Percentiles rank a stretch among this genome's conserved stretches.
phyloP scores from a whole-genome alignment of 768 basidiomycete genomes.

The Boletus rex-veris region DNA sequence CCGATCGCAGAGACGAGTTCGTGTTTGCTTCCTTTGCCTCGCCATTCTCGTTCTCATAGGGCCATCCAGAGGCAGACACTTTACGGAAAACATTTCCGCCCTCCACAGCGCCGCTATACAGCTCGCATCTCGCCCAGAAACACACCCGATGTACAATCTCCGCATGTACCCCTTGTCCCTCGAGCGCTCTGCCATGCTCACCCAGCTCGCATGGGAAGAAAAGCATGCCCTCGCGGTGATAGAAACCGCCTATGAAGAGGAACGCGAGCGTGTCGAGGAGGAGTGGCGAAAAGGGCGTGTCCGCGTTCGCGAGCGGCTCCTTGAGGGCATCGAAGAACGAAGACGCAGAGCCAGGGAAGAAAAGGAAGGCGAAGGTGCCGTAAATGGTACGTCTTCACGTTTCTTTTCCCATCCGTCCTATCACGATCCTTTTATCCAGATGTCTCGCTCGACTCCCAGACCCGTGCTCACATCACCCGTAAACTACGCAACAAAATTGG shows the following conservation, averaged over 20 bases:
- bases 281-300: slow-evolving; percentile 78
- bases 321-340: slow-evolving; percentile 84
- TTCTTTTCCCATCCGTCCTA: not conserved
- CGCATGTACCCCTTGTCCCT: slow-evolving; percentile 70
- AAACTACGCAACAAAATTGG: slow-evolving; percentile 81
- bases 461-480: slow-evolving; percentile 75
- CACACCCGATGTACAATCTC: slow-evolving; percentile 60
- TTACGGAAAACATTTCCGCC: slow-evolving; percentile 57
- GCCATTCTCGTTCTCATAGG: slow-evolving; percentile 11
- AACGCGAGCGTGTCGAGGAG: slow-evolving; percentile 74
- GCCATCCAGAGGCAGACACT: slow-evolving; percentile 51
- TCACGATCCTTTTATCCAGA: slow-evolving; percentile 42
- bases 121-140: slow-evolving; percentile 67
- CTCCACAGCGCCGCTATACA: slow-evolving; percentile 59
- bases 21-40: slow-evolving; percentile 21
- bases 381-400: slow-evolving; percentile 47
- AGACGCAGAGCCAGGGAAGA: slow-evolving; percentile 77
- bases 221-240: slow-evolving; percentile 63
- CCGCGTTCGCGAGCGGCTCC: slow-evolving; percentile 67
- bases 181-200: slow-evolving; percentile 72
- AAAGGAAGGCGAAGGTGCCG: slow-evolving; percentile 84
- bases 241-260: slow-evolving; percentile 72
- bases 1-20: slow-evolving; percentile 74
- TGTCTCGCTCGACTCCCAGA: slow-evolving; percentile 69
- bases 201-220: slow-evolving; percentile 65